Conservation (phyloP, 176 grass and related monocot genomes). For the Zoysia japonica region DNA sequence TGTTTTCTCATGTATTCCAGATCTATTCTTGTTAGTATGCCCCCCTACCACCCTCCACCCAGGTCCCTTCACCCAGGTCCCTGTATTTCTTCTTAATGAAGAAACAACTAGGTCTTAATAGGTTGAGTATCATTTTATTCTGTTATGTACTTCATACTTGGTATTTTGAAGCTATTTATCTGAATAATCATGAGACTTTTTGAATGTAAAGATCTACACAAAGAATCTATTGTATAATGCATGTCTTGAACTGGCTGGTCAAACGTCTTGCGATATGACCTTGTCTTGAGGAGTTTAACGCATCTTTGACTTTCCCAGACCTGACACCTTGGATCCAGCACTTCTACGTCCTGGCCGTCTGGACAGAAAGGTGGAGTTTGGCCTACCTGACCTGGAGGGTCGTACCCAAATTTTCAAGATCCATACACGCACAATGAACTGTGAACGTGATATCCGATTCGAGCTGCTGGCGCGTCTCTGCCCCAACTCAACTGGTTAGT, state of each 20-base stretch:
- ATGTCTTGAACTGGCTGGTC: neutral
- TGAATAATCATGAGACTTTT: too few relatives aligned
- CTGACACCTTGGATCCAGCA: conserved; percentile 86
- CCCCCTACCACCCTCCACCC: too few relatives aligned
- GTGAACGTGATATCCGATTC: conserved; percentile 84
- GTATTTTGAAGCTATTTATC: too few relatives aligned
- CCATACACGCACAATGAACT: conserved; percentile 89
- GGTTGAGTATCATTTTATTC: too few relatives aligned
- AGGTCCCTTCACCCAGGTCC: too few relatives aligned
- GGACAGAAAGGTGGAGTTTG: conserved; percentile 93
- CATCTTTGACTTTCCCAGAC: conserved; percentile 38
- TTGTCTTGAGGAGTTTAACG: neutral
- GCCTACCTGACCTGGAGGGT: conserved; percentile 82
- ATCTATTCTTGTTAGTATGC: too few relatives aligned
- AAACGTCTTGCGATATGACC: conserved; percentile 2
- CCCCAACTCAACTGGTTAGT: conserved; percentile 82
- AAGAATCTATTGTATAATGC: too few relatives aligned
- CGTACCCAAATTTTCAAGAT: conserved; percentile 98
- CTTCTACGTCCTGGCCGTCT: conserved; percentile 82
- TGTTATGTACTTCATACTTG: too few relatives aligned
- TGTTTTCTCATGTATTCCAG: too few relatives aligned
- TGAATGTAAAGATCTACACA: too few relatives aligned
- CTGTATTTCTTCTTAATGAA: too few relatives aligned
- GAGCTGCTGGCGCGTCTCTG: conserved; percentile 94
- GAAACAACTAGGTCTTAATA: too few relatives aligned